Evolutionary conservation across 768 basidiomycete species (phyloP).

Genomic region (Mycena pura): DNA sequence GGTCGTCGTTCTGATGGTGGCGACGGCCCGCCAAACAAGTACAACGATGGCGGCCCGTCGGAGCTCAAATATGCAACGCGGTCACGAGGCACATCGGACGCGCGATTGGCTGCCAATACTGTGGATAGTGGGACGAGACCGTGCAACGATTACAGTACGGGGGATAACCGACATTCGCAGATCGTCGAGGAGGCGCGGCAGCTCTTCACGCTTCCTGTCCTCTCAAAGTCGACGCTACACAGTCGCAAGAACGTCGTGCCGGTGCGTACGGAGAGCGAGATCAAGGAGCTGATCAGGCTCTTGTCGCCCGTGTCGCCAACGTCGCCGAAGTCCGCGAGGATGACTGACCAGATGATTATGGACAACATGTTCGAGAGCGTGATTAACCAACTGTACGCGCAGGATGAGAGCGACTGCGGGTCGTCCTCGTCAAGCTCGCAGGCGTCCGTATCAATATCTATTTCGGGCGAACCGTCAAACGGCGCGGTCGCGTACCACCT

Average conservation of each 20-base stretch:
- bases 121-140: constrained; percentile 30
- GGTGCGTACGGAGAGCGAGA: constrained; percentile 54
- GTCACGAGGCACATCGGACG: constrained; percentile 79
- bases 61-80: constrained; percentile 44
- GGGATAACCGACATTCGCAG: background rate
- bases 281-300: constrained; percentile 57
- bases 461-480: background rate
- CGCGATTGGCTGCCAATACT: constrained; percentile 51
- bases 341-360: constrained; percentile 26
- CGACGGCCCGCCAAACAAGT: constrained; percentile 35
- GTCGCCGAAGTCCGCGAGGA: constrained; percentile 23
- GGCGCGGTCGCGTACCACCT: constrained; percentile 17
- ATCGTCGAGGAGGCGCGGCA: constrained; percentile 1
- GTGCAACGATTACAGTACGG: constrained; percentile 16
- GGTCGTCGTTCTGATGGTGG: constrained; percentile 38
- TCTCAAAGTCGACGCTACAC: constrained; percentile 28
- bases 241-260: constrained; percentile 52
- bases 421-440: constrained; percentile 17
- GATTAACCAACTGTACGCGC: background rate
- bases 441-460: constrained; percentile 1
- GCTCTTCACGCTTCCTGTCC: constrained; percentile 34
- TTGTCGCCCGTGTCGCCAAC: constrained; percentile 41
- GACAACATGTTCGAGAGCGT: constrained; percentile 22
- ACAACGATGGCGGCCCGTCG: constrained; percentile 28
- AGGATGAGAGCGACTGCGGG: background rate